A percentile compares a stretch with the other conserved stretches of the same genome.
Evolutionary conservation across 129 eudicot species (phyloP).

Genomic region (Centaurea solstitialis): DNA sequence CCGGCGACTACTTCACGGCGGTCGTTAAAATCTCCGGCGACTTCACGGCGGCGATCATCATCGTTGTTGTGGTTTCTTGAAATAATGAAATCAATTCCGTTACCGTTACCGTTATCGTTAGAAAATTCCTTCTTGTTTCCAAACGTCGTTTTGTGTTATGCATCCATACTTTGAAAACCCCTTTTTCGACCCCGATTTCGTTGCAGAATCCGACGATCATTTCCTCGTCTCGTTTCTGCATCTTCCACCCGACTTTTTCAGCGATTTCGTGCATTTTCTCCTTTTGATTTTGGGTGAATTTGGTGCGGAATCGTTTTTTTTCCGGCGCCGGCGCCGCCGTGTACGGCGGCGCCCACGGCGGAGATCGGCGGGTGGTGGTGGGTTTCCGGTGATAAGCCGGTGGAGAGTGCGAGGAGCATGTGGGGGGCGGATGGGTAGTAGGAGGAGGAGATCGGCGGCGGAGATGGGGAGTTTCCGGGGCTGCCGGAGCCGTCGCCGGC

Average conservation of each 20-base stretch:
- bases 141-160: conserved; percentile 66
- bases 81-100: conserved; percentile 17
- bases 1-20: not conserved
- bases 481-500: not conserved
- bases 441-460: conserved; percentile 44
- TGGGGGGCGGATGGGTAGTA: conserved; percentile 47
- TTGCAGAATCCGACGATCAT: conserved; percentile 41
- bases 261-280: conserved; percentile 67
- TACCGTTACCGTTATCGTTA: not conserved
- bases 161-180: conserved; percentile 85
- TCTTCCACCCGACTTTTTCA: conserved; percentile 70
- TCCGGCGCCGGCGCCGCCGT: not conserved
- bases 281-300: conserved; percentile 56
- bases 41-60: conserved; percentile 12
- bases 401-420: conserved; percentile 36
- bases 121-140: conserved; percentile 33
- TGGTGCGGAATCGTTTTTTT: conserved; percentile 35
- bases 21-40: too few relatives aligned
- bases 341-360: conserved; percentile 18
- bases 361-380: conserved; percentile 27
- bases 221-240: conserved; percentile 62
- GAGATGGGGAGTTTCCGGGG: conserved; percentile 37
- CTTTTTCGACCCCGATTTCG: conserved; percentile 60
- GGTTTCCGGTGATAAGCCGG: conserved; percentile 33
- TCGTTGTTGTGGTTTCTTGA: conserved; percentile 20